Percentiles rank a stretch among this genome's conserved stretches.
phyloP scores from a whole-genome alignment of 306 rosid genomes.

The Prunus mongolica region DNA sequence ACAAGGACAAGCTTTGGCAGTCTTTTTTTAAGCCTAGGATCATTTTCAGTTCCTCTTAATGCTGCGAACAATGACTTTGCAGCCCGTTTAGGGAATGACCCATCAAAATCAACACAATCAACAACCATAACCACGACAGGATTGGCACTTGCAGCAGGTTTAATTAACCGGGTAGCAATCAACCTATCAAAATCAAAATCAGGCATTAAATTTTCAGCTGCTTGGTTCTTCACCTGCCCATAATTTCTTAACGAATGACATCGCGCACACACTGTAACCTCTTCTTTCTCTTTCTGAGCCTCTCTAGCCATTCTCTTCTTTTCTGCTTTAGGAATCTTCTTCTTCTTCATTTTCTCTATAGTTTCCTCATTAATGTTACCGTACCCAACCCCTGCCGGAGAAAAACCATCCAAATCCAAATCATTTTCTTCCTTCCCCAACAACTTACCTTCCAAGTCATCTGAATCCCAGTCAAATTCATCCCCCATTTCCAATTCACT shows the following conservation, averaged over 20 bases:
- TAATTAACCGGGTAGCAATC: constrained; percentile 69
- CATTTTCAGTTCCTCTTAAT: constrained; percentile 46
- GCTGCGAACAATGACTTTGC: constrained; percentile 72
- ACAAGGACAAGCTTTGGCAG: constrained; percentile 88
- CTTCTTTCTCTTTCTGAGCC: constrained; percentile 71
- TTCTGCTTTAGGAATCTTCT: constrained; percentile 72
- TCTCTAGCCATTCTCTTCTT: constrained; percentile 75
- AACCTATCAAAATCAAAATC: constrained; percentile 90
- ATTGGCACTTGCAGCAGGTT: constrained; percentile 60
- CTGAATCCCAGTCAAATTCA: constrained; percentile 71
- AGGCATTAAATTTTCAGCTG: constrained; percentile 81
- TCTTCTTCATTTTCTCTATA: constrained; percentile 54
- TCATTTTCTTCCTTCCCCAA: constrained; percentile 46
- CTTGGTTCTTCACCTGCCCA: constrained; percentile 80
- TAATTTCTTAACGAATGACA: constrained; percentile 92
- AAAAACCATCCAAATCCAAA: constrained; percentile 62
- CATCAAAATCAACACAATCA: constrained; percentile 95
- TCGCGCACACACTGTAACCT: constrained; percentile 84
- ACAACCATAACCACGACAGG: constrained; percentile 84
- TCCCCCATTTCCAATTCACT: constrained; percentile 26
- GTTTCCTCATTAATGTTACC: constrained; percentile 74
- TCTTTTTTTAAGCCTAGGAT: constrained; percentile 47
- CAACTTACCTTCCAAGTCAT: constrained; percentile 66
- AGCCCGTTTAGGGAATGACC: constrained; percentile 77
- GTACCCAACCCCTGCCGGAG: constrained; percentile 75